Conservation (phyloP, 257 asterid species). For the Solanum peruvianum region DNA sequence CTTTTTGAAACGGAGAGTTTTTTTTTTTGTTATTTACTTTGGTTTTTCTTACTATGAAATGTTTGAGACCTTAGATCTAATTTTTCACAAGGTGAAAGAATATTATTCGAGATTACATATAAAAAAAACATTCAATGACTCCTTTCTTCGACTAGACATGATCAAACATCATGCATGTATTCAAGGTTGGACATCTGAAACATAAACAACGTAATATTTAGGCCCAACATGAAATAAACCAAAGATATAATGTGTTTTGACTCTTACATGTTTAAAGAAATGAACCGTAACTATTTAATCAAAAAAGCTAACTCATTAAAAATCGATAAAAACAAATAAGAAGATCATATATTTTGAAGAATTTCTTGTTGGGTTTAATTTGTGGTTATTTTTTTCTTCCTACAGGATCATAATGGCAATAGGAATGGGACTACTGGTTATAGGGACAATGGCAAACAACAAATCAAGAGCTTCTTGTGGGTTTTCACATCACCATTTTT, state of each 20-base stretch:
- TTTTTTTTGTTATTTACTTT: not conserved
- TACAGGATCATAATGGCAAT: slow-evolving; percentile 57
- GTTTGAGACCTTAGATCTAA: not conserved
- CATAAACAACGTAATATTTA: not conserved
- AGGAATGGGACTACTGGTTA: slow-evolving; percentile 54
- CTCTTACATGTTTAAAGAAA: not conserved
- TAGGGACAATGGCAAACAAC: slow-evolving; percentile 59
- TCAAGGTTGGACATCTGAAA: not conserved
- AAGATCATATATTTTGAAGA: not conserved
- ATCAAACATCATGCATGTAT: not conserved
- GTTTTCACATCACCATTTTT: slow-evolving; percentile 54
- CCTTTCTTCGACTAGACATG: not conserved
- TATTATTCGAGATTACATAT: not conserved
- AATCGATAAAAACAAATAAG: not conserved
- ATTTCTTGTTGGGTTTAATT: not conserved
- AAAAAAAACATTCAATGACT: not conserved
- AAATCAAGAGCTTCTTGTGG: slow-evolving; percentile 77
- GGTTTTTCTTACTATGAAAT: not conserved
- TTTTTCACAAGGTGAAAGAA: not conserved
- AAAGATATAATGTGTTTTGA: not conserved
- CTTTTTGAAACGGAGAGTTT: not conserved
- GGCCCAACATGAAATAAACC: not conserved
- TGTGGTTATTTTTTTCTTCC: not conserved
- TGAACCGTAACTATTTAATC: not conserved
- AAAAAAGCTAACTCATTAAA: not conserved